These are phyloP conservation scores for Aspergillus nidulans DNA, from an alignment of 495 filamentous ascomycete genomes.

Conservation along the genomic window DNA sequence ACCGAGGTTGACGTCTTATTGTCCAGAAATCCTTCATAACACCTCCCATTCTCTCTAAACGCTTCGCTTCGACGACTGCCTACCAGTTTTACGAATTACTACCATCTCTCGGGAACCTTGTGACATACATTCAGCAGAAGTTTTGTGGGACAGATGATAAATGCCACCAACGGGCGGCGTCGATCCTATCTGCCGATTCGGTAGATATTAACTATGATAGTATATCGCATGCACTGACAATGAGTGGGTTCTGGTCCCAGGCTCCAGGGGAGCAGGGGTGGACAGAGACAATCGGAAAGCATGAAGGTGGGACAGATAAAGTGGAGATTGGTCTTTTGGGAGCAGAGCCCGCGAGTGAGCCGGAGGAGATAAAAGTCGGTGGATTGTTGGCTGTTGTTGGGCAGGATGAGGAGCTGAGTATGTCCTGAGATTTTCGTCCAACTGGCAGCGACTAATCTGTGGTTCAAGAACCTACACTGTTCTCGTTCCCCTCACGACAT, in stretches of 20 bases:
- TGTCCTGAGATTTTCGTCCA: slow-evolving; percentile 15
- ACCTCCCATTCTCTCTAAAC: slow-evolving; percentile 55
- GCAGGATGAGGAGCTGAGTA: slow-evolving; percentile 65
- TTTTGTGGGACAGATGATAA: slow-evolving; percentile 43
- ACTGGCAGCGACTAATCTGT: not conserved
- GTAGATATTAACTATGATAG: slow-evolving; percentile 77
- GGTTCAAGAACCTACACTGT: slow-evolving; percentile 63
- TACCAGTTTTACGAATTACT: slow-evolving; percentile 67
- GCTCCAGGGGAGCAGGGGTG: slow-evolving; percentile 37
- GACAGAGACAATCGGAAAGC: slow-evolving; percentile 45
- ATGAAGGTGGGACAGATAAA: slow-evolving; percentile 32
- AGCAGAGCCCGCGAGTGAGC: slow-evolving; percentile 57
- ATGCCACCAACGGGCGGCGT: slow-evolving; percentile 34
- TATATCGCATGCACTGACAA: slow-evolving; percentile 58
- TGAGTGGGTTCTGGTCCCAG: slow-evolving; percentile 58
- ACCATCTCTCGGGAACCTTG: slow-evolving; percentile 50
- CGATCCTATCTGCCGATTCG: slow-evolving; percentile 51
- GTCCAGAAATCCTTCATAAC: slow-evolving; percentile 63
- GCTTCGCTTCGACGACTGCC: slow-evolving; percentile 60
- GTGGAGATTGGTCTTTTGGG: slow-evolving; percentile 83
- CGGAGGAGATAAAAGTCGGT: slow-evolving; percentile 69
- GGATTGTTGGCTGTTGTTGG: slow-evolving; percentile 79
- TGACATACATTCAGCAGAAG: slow-evolving; percentile 51
- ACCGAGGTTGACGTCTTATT: not conserved
- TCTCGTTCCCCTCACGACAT: slow-evolving; percentile 88